Base-by-base conservation (phyloP, 345 rosid genomes). In the Camelina laxa region DNA sequence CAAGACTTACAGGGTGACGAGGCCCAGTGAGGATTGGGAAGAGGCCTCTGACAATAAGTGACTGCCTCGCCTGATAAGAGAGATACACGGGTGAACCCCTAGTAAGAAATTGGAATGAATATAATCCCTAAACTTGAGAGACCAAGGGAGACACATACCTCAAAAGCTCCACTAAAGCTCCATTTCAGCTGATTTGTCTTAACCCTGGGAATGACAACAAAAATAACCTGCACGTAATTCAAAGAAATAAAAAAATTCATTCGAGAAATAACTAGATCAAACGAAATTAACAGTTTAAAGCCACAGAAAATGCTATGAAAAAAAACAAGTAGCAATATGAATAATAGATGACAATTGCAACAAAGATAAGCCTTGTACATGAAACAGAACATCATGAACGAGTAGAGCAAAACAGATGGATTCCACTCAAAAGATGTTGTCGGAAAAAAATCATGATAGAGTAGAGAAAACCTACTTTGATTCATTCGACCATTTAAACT, bases 81-180 rank as follows among this genome's bases (percentile, higher is more conserved):
- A 45, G n/a, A 27, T 31, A 56, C 65, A 73, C 14, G 1, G 39
- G 44, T 67, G 67, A 67, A 44, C n/a, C n/a, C 30, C 15, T 30
- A 31, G 14, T 4, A 17, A 16, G 3, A 22, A 14, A 57, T 14
- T 47, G 50, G 50, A 1, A 42, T 22, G 33, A 56, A 22, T 27
- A 41, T 39, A 17, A 12, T 33, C 44, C 19, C 19, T 42, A 14
- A 54, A 53, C 13, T 22, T 39, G 11, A 13, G 59, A 39, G 16
- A 58, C 2, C 35, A 27, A n/a, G 38, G 39, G 17, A 44, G 17
- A 4, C 14, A 12, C 60, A 70, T 81, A 92, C 99, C 97, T 95
- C 99, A 80, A 89, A 95, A 42, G 99, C 98, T 73, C 98, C 98
- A 75, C 78, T 95, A 77, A 92, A 95, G 87, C 94, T 95, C 99